These are phyloP conservation scores for Venturia nashicola DNA, from an alignment of 2,329 filamentous ascomycete species.

Conservation along the genomic window DNA sequence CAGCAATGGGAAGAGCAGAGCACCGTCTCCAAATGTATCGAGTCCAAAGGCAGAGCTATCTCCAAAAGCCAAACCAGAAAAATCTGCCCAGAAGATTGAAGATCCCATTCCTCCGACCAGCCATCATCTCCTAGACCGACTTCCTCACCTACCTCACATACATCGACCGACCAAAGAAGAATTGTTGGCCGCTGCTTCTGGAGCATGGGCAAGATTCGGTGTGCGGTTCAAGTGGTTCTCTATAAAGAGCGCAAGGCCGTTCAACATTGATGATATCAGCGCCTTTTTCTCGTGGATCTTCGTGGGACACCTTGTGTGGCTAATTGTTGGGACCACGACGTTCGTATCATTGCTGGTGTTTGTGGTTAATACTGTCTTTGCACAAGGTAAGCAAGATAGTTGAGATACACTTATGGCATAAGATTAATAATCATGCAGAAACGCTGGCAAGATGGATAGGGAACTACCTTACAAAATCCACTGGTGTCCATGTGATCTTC, in stretches of 20 bases:
- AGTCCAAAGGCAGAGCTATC: constrained; percentile 21
- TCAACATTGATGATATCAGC: constrained; percentile 92
- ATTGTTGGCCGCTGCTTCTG: constrained; percentile 77
- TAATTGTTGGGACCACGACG: constrained; percentile 91
- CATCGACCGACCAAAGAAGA: constrained; percentile 89
- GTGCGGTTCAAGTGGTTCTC: constrained; percentile 97
- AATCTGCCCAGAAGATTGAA: constrained; percentile 14
- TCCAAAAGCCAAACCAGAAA: constrained; percentile 17
- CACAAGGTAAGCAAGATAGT: constrained; percentile 54
- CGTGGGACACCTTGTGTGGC: constrained; percentile 85
- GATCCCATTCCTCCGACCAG: constrained; percentile 13
- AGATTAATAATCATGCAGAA: constrained; percentile 41
- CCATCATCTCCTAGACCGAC: constrained; percentile 42
- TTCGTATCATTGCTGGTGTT: constrained; percentile 90
- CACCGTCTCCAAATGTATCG: constrained; percentile 9
- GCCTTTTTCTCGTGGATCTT: constrained; percentile 94
- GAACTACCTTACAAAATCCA: constrained; percentile 88
- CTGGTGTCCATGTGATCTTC: constrained; percentile 86
- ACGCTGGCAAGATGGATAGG: constrained; percentile 86
- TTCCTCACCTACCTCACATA: constrained; percentile 45
- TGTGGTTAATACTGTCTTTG: constrained; percentile 89
- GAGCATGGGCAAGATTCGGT: constrained; percentile 81
- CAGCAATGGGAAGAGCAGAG: constrained; percentile 15
- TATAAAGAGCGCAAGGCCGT: constrained; percentile 83
- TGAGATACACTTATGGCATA: constrained; percentile 13